Base-by-base conservation (phyloP, 2,329 filamentous ascomycete genomes). In the Fusarium equiseti region DNA sequence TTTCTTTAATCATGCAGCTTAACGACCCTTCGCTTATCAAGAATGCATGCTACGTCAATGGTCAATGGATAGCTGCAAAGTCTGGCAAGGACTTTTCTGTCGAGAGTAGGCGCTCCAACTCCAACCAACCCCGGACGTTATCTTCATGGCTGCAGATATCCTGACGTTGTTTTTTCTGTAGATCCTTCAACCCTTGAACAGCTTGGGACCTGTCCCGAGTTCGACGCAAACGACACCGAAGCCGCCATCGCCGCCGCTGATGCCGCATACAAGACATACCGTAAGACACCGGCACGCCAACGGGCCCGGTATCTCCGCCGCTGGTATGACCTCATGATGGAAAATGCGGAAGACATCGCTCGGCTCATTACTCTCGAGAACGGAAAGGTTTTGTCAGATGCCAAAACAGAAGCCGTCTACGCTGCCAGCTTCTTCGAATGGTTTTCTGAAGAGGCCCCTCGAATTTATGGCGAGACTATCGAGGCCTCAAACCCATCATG, bases 31-130 rank as follows among this genome's bases (percentile, higher is more conserved):
- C 87, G 38, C 86, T 95, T 52, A 85, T 95, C 74, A 94, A 92
- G 79, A 86, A 87, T 68, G 85, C 91, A 77, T 85, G 88, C 66
- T 94, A 91, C 77, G 88, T 95, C 76, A 92, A 95, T 79, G 92
- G 92, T 75, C 85, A 93, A 85, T 95, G 92, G 90, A 87, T 94
- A 61, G 83, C 83, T 72, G 91, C 92, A 66, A 86, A 88, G 74
- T 92, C 91, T 3, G 90, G 90, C 68, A 87, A 92, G 84, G 92
- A 88, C 46, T 95, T 95, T 77, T 87, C 92, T 74, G 89, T 94
- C 61, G 84, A 86, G 71, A 89, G 88, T 89, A 81, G 62, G 76
- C 68, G 32, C 51, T 53, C 62, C 66, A 60, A 52, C 51, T 53
- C 62, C 66, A 60, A 52, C 57, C 53, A 57, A 55, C 59, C 44